A percentile compares a stretch with the other conserved stretches of the same genome.
These are phyloP conservation scores for Hypoxylon sp. DNA, from an alignment of 2,329 filamentous ascomycete genomes.

Conservation along the genomic window DNA sequence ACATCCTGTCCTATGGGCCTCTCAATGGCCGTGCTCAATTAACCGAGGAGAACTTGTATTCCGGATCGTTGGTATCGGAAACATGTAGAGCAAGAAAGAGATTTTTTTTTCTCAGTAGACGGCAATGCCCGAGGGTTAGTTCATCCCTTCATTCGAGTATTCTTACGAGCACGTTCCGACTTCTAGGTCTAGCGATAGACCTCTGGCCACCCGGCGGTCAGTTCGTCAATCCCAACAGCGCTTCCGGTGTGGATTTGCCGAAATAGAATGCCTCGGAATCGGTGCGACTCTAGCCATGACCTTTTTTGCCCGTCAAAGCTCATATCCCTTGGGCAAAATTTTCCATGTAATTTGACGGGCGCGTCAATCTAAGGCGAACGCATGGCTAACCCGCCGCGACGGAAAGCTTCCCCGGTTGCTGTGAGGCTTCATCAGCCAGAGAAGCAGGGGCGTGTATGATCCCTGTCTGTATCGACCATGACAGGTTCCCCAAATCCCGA, in stretches of 20 bases:
- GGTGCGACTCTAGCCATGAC: constrained; percentile 26
- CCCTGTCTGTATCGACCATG: constrained; percentile 41
- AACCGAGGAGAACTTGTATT: constrained; percentile 2
- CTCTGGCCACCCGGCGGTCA: constrained; percentile 22
- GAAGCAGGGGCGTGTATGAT: constrained; percentile 37
- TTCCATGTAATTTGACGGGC: constrained; percentile 36
- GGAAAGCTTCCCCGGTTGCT: constrained; percentile 46
- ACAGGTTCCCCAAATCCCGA: constrained; percentile 41
- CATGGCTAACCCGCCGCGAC: constrained; percentile 36
- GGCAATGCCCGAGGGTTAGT: constrained; percentile 8
- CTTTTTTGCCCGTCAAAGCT: constrained; percentile 31
- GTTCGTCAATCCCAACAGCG: constrained; percentile 25
- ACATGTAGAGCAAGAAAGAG: constrained; percentile 2
- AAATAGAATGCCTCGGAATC: constrained; percentile 28
- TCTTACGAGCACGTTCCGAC: constrained; percentile 10
- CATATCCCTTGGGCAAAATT: constrained; percentile 35
- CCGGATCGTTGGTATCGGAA: background rate
- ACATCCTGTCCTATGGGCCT: background rate
- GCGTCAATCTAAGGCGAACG: constrained; percentile 34
- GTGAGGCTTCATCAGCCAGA: constrained; percentile 30
- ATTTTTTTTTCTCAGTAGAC: no score
- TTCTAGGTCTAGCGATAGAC: constrained; percentile 11
- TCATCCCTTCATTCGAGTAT: constrained; percentile 27
- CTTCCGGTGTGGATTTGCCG: constrained; percentile 31
- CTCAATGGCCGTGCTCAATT: background rate